Base-by-base conservation (phyloP, 306 rosid species). In the Styphnolobium japonicum region DNA sequence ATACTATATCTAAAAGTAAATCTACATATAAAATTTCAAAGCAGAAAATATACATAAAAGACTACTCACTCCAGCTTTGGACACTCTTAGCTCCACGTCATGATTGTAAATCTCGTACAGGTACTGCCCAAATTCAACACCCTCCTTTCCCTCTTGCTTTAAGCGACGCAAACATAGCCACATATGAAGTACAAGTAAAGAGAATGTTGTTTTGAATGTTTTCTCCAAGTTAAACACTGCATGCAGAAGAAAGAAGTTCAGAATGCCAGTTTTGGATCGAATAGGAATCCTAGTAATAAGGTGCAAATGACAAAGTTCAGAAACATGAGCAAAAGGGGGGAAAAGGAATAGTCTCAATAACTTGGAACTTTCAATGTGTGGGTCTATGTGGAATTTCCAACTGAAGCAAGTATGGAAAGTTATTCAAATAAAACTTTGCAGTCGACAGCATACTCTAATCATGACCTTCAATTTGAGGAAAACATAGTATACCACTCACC, bases 191-290 rank as follows among this genome's bases (percentile, higher is more conserved):
- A 93, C 92, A 79, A 95, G 97, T 73, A 95, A 73, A 23, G 97
- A 83, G 68, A 88, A 95, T 6, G 96, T 86, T 22, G 98, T 91
- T 84, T 95, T 95, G 90, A 95, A 95, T n/a, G 99, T 93, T 85
- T 89, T 93, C 90, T 95, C 98, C 97, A 95, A 86, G 82, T 90
- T 95, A 86, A 95, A 95, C 60, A 86, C 99, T 95, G 97, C 92
- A 82, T 12, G 77, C 42, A 46, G 68, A 79, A 27, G 25, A 77
- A 61, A 78, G 37, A 18, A 33, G 48, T 77, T 78, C 75, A 64
- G 78, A 58, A 72, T 53, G 73, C 22, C n/a, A 48, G 51, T 46
- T 46, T n/a, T 46, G 19, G 15, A 46, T 15, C 19, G 6, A 14
- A 46, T 46, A 15, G 52, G 52, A 45, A 45, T n/a, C 5, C 55